Conservation (phyloP, 768 basidiomycete species). For the Leccinellum luteum region DNA sequence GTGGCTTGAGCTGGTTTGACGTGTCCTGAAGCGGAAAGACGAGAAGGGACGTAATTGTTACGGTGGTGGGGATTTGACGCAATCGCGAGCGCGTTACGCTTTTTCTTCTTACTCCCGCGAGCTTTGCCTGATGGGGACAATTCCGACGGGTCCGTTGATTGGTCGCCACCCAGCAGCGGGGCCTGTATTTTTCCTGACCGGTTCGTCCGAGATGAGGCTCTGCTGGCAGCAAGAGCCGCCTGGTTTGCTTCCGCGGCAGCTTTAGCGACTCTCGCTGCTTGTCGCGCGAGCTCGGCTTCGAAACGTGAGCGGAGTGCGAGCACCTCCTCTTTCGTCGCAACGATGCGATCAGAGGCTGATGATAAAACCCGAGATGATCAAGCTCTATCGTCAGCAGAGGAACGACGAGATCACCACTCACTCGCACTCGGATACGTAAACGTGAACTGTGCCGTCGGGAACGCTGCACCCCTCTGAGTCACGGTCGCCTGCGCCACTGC, state of each 20-base stretch:
- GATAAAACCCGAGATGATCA: constrained; percentile 27
- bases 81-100: constrained; percentile 85
- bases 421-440: constrained; percentile 65
- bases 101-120: constrained; percentile 79
- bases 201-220: constrained; percentile 37
- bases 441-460: constrained; percentile 55
- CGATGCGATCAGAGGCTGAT: constrained; percentile 69
- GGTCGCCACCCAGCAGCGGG: constrained; percentile 31
- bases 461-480: constrained; percentile 34
- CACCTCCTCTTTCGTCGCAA: constrained; percentile 68
- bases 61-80: constrained; percentile 95
- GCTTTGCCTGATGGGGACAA: constrained; percentile 30
- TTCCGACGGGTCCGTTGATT: constrained; percentile 39
- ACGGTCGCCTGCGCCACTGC: constrained; percentile 22
- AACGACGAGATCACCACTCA: constrained; percentile 48
- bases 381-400: constrained; percentile 16
- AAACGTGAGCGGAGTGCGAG: constrained; percentile 62
- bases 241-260: constrained; percentile 51
- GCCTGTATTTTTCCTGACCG: constrained; percentile 39
- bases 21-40: constrained; percentile 55
- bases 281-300: constrained; percentile 69
- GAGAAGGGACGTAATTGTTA: constrained; percentile 88
- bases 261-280: constrained; percentile 55
- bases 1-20: constrained; percentile 38
- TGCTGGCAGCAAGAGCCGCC: constrained; percentile 39